Base-by-base conservation (phyloP, 1,139 yeast genomes). In the Casaregolazyma lundiana region DNA sequence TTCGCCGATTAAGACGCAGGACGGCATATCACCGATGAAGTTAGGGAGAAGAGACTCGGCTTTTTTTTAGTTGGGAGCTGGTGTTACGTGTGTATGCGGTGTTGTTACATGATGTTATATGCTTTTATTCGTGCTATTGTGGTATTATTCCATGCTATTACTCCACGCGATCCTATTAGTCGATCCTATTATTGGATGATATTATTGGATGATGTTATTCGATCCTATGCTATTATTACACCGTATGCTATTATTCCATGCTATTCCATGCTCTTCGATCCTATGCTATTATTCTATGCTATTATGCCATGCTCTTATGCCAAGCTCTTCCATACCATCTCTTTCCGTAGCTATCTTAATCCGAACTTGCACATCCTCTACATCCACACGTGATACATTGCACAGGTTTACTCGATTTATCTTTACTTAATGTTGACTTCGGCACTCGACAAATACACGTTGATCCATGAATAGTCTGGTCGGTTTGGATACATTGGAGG, bases 381-480 rank as follows among this genome's bases (percentile, higher is more conserved):
- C 97, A 89, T 0, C 97, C 97, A 69, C 97, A 89, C 34, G 85
- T 86, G 6, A 84, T 74, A 63, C 97, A 89, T 54, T 82, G 80
- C 8, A 78, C 70, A 6, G 60, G 54, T 42, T 62, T 59, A 7
- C 53, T 46, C 34, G 54, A 57, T 34, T 44, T 35, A 19, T 35
- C 35, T 9, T 41, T 38, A 66, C 16, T 69, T 42, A 69, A 54
- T 39, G 62, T 73, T 2, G 75, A 73, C 54, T 80, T 76, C 1
- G 97, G 96, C 1, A 89, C 96, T 47, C 97, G 70, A 59, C 97
- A 89, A 17, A 89, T 78, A 66, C 97, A 89, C 0, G 90, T 74
- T 4, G 78, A 76, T 8, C 80, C 81, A 53, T 81, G 83, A 55
- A 77, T 77, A 41, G 74, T 79, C 52, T 83, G 87, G 35, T 65